Evolutionary conservation across 2,329 filamentous ascomycete species (phyloP), one percentile per base, ranked within the genome.

Genomic region (Botryotinia globosa): DNA sequence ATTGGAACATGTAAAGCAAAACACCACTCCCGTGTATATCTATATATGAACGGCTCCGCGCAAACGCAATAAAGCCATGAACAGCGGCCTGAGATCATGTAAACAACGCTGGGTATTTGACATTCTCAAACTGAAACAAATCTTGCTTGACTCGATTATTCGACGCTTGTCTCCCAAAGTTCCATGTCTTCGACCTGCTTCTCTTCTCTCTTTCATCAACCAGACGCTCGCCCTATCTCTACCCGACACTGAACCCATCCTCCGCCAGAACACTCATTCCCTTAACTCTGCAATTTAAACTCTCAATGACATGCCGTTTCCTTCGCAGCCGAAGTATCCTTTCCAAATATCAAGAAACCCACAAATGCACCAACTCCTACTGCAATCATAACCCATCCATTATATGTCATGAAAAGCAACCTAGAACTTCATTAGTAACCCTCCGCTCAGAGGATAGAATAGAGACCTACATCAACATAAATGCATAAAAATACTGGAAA

Each of bases 331-430:
- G 89, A 87, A 1, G 90, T 89, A 71, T 86, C 85, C 72, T 89
- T 87, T 25, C 93, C 92, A 83, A 98, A 99, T 62, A 91, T 78
- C 74, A 97, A 81, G 81, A 97, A 98, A 61, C 96, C 96, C 62
- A 97, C 82, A 77, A 97, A 97, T 0, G 95, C 94, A 25, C 96
- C 96, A 16, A 97, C 85, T 0, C 92, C 92, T 25, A 98, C 94
- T 4, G 95, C 89, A 77, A 97, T 83, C 96, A 99, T 99, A 77
- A 99, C 90, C 91, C 93, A 97, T 72, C 96, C 96, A 80, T 99
- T 99, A 84, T 99, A 99, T n/a, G 96, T 99, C 96, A 99, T 99
- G 83, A 99, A 99, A 34, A 99, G 84, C 74, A 99, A 86, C 96
- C 95, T 98, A 74, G 34, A 69, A 48, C 67, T 61, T 39, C 12